Conservation (phyloP, 305 asterid species). For the Solanum chacoense region DNA sequence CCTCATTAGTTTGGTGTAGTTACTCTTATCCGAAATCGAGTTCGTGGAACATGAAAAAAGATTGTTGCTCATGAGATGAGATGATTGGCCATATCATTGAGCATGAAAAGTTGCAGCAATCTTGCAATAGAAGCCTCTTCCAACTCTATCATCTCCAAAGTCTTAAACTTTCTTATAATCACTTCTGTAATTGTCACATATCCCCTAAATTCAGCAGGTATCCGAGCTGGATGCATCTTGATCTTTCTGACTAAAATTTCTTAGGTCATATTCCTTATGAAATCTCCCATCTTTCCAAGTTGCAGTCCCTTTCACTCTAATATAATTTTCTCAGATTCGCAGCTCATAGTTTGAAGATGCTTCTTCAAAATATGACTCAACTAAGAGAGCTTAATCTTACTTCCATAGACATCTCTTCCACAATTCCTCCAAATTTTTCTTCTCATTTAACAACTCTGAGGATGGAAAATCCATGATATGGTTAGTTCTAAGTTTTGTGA, state of each 20-base stretch:
- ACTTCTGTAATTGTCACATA: neutral
- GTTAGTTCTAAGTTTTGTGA: neutral
- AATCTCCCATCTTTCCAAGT: neutral
- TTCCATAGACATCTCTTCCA: neutral
- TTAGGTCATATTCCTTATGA: neutral
- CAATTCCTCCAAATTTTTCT: neutral
- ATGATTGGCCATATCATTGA: neutral
- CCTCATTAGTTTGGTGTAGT: neutral
- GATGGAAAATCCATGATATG: neutral
- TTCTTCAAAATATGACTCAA: neutral
- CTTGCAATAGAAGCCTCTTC: neutral
- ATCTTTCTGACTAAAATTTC: neutral
- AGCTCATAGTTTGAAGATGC: neutral
- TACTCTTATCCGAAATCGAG: neutral
- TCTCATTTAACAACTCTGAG: neutral
- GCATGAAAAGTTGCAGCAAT: neutral
- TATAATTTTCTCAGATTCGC: neutral
- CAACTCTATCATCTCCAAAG: neutral
- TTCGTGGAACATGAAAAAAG: neutral
- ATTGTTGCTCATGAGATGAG: neutral
- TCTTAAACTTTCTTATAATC: neutral
- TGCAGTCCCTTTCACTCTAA: neutral
- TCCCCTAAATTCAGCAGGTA: neutral
- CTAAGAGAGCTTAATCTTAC: neutral
- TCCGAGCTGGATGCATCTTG: neutral